phyloP scores from a whole-genome alignment of 2,329 filamentous ascomycete genomes.

The Aureobasidium vineae region DNA sequence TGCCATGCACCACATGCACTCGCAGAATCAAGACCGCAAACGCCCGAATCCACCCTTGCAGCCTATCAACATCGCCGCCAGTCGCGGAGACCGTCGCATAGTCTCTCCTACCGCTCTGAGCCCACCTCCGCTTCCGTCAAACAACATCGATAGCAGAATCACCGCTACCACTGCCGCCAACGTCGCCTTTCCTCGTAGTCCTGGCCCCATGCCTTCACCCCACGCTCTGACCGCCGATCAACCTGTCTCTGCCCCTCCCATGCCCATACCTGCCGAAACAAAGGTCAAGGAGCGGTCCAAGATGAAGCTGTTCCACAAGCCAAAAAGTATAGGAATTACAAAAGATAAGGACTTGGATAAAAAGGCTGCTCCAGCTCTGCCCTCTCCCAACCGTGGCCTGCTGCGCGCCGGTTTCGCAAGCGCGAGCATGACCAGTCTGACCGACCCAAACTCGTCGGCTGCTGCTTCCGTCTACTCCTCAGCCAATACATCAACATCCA shows the following conservation, averaged over 20 bases:
- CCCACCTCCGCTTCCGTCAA: neutral
- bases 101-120: slow-evolving; percentile 20
- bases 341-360: slow-evolving; percentile 61
- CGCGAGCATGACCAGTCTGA: slow-evolving; percentile 68
- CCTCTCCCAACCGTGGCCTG: slow-evolving; percentile 65
- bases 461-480: slow-evolving; percentile 65
- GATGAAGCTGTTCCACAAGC: slow-evolving; percentile 77
- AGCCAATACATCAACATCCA: slow-evolving; percentile 74
- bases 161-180: slow-evolving; percentile 71
- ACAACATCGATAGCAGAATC: slow-evolving; percentile 33
- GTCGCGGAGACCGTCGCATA: slow-evolving; percentile 25
- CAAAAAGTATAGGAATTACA: slow-evolving; percentile 69
- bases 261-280: slow-evolving; percentile 45
- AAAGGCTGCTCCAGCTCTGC: slow-evolving; percentile 62
- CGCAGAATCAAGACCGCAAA: slow-evolving; percentile 51
- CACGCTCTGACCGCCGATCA: slow-evolving; percentile 25
- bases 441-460: slow-evolving; percentile 55
- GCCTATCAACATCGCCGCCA: slow-evolving; percentile 42
- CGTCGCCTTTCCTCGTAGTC: slow-evolving; percentile 67
- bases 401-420: slow-evolving; percentile 62
- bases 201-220: slow-evolving; percentile 44
- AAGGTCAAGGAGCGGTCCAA: slow-evolving; percentile 70
- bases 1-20: slow-evolving; percentile 58
- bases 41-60: slow-evolving; percentile 72
- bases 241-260: slow-evolving; percentile 38